phyloP scores from a whole-genome alignment of 106 monocot species.

The Acanthochlamys bracteata region DNA sequence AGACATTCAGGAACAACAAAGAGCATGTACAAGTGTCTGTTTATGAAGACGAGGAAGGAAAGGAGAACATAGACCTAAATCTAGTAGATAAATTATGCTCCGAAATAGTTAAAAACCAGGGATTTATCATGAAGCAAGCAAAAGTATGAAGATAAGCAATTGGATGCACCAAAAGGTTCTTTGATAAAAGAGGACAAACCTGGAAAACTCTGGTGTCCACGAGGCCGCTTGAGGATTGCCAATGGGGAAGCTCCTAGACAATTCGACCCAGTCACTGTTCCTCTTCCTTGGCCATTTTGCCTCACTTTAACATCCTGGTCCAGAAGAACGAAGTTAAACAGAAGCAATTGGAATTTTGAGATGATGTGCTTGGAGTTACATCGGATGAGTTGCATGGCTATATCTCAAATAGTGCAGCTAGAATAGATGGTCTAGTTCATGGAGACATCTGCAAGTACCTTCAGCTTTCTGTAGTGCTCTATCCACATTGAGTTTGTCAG shows the following conservation, averaged over 20 bases:
- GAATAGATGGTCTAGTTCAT: not conserved
- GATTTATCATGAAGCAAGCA: not conserved
- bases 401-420: not conserved
- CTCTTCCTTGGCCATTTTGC: constrained; percentile 17
- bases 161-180: not conserved
- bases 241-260: constrained; percentile 16
- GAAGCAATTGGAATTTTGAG: not conserved
- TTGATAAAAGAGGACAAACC: constrained; percentile 18
- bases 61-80: too few species aligned
- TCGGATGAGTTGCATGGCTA: not conserved
- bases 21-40: too few species aligned
- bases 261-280: constrained; percentile 7
- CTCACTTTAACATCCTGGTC: constrained; percentile 39
- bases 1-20: too few species aligned
- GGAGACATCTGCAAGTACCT: constrained; percentile 30
- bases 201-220: constrained; percentile 21
- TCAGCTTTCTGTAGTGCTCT: constrained; percentile 35
- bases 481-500: constrained; percentile 48
- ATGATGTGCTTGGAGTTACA: not conserved
- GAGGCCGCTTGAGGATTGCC: constrained; percentile 37
- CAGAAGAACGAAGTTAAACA: not conserved
- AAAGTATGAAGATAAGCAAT: not conserved
- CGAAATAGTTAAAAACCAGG: too few species aligned
- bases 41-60: too few species aligned
- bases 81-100: too few species aligned